A percentile compares a stretch with the other conserved stretches of the same genome.
phyloP scores from a whole-genome alignment of 2,329 filamentous ascomycete genomes.

The Trichophyton rubrum region DNA sequence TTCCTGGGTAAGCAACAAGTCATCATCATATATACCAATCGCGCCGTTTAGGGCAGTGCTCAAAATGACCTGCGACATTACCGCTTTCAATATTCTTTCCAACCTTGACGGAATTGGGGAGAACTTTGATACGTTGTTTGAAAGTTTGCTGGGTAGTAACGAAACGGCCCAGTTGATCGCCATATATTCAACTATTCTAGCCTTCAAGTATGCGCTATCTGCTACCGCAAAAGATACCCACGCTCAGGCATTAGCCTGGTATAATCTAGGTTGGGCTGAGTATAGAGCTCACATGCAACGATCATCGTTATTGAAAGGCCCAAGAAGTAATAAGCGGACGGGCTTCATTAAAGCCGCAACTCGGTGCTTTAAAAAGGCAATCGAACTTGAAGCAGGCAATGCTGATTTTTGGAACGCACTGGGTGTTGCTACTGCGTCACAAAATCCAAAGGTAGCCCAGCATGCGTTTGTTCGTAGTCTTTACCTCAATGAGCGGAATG shows the following conservation, averaged over 20 bases:
- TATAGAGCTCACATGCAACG: conserved; percentile 56
- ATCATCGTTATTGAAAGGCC: conserved; percentile 19
- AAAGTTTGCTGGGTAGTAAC: conserved; percentile 20
- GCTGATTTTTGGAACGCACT: conserved; percentile 95
- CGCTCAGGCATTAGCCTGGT: conserved; percentile 90
- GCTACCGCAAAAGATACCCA: conserved; percentile 61
- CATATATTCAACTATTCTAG: conserved; percentile 62
- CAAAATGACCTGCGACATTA: conserved; percentile 34
- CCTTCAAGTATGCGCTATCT: conserved; percentile 74
- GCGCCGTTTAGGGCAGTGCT: conserved; percentile 47
- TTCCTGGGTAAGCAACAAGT: conserved; percentile 59
- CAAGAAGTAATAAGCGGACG: conserved; percentile 45
- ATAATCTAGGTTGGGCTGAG: conserved; percentile 92
- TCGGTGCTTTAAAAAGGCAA: conserved; percentile 85
- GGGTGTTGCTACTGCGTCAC: conserved; percentile 73
- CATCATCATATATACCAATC: conserved; percentile 50
- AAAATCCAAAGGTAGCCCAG: conserved; percentile 80
- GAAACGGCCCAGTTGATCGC: conserved; percentile 38
- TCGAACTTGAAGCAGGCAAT: conserved; percentile 89
- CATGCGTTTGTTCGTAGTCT: conserved; percentile 86
- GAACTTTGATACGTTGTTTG: conserved; percentile 25
- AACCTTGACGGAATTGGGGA: conserved; percentile 55
- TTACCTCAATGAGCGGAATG: conserved; percentile 80
- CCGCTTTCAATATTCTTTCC: conserved; percentile 49
- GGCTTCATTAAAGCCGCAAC: conserved; percentile 66